A percentile compares a stretch with the other conserved stretches of the same genome.
Conservation (phyloP, 2,329 filamentous ascomycete genomes). For the Ophiosphaerella korrae region DNA sequence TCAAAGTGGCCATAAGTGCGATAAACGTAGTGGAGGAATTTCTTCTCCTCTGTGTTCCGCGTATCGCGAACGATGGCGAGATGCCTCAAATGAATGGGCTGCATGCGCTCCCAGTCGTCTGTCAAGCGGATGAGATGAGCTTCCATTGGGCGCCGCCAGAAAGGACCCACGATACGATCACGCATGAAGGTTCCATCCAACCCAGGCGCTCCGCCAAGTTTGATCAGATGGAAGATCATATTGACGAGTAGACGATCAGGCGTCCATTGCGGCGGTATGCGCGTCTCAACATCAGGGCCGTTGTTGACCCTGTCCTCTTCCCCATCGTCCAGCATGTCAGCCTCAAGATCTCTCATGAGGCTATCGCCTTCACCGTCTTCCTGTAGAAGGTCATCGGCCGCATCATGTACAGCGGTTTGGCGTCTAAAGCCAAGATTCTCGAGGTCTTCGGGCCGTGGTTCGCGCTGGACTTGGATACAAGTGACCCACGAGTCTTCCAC, state of each 20-base stretch:
- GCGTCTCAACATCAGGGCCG: constrained; percentile 25
- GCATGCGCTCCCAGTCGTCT: constrained; percentile 62
- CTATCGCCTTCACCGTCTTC: constrained; percentile 38
- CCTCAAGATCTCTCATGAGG: constrained; percentile 39
- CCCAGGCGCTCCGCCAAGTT: constrained; percentile 54
- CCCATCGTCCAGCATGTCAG: constrained; percentile 31
- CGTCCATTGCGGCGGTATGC: constrained; percentile 59
- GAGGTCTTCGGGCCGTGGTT: constrained; percentile 42
- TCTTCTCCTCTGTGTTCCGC: constrained; percentile 52
- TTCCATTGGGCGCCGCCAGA: constrained; percentile 62
- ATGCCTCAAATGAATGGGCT: constrained; percentile 63
- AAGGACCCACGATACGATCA: constrained; percentile 52
- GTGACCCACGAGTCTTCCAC: constrained; percentile 35
- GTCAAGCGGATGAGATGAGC: constrained; percentile 58
- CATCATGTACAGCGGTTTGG: constrained; percentile 15
- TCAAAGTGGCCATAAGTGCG: constrained; percentile 60
- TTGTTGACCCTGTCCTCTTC: constrained; percentile 18
- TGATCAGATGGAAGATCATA: constrained; percentile 57
- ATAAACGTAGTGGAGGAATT: constrained; percentile 58
- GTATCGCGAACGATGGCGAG: constrained; percentile 62
- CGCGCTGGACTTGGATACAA: constrained; percentile 50
- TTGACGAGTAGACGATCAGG: constrained; percentile 60
- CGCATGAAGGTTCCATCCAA: constrained; percentile 54
- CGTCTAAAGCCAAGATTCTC: constrained; percentile 39
- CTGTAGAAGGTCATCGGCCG: constrained; percentile 30